Evolutionary conservation across 202 grass and related monocot species (phyloP).

Genomic region (Bolboschoenoplectus hybrid): DNA sequence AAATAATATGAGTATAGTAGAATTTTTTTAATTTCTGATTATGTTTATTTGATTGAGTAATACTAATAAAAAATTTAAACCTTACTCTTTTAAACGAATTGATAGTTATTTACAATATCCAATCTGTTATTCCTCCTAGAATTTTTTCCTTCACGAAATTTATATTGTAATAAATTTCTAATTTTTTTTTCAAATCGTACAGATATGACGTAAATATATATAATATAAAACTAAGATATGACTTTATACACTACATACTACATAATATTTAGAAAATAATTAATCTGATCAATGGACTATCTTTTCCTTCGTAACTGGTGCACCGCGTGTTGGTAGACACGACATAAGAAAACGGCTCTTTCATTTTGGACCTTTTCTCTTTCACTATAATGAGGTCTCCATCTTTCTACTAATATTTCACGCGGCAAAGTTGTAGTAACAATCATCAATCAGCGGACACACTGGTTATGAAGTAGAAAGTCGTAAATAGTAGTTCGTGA

Average conservation of each 20-base stretch:
- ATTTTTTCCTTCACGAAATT: background rate
- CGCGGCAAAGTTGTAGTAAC: background rate
- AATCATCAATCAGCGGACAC: background rate
- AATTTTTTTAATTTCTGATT: background rate
- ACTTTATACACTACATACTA: background rate
- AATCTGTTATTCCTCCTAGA: background rate
- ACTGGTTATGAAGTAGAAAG: background rate
- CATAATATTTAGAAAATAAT: background rate
- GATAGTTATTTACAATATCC: background rate
- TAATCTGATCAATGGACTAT: background rate
- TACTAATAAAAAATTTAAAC: background rate
- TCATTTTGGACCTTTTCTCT: background rate
- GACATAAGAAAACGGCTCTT: background rate
- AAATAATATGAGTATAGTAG: background rate
- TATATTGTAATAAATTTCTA: too few species aligned
- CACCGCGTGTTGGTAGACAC: background rate
- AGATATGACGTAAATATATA: too few species aligned
- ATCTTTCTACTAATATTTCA: slow-evolving; percentile 8
- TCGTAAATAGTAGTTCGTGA: background rate
- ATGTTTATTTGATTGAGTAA: background rate
- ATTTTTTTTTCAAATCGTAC: too few species aligned
- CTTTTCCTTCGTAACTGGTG: background rate
- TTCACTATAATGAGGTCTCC: background rate
- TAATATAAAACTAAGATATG: too few species aligned
- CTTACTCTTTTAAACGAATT: background rate